Evolutionary conservation across 768 basidiomycete genomes (phyloP).

Genomic region (Leccinum incarnatum): DNA sequence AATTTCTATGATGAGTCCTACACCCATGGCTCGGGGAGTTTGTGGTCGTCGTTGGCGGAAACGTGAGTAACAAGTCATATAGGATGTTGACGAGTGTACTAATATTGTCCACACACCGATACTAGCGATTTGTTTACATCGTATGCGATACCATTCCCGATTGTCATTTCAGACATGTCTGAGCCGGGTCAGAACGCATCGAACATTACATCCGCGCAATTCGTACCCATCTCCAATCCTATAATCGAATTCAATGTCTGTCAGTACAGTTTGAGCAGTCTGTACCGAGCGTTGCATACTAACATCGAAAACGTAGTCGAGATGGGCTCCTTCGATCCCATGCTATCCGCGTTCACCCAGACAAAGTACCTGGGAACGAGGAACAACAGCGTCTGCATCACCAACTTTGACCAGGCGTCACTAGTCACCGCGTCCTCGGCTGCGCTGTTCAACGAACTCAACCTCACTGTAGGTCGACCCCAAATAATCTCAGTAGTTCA

Average conservation of each 20-base stretch:
- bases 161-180: slow-evolving; percentile 31
- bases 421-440: slow-evolving; percentile 42
- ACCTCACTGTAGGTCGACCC: slow-evolving; percentile 22
- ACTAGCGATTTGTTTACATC: slow-evolving; percentile 33
- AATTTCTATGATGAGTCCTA: slow-evolving; percentile 31
- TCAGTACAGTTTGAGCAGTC: slow-evolving; percentile 10
- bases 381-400: slow-evolving; percentile 31
- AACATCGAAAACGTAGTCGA: slow-evolving; percentile 28
- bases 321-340: slow-evolving; percentile 43
- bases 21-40: slow-evolving; percentile 34
- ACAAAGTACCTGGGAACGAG: slow-evolving; percentile 44
- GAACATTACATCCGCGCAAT: slow-evolving; percentile 17
- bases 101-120: neutral
- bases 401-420: slow-evolving; percentile 35
- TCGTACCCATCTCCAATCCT: slow-evolving; percentile 31
- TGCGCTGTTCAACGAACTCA: slow-evolving; percentile 32
- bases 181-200: slow-evolving; percentile 27
- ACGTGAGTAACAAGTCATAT: slow-evolving; percentile 24
- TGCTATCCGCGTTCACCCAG: slow-evolving; percentile 44
- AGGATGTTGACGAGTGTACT: neutral
- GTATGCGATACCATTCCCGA: slow-evolving; percentile 40
- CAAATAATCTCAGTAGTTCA: too few species aligned
- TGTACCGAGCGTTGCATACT: neutral
- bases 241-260: slow-evolving; percentile 37
- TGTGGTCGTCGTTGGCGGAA: slow-evolving; percentile 34